A percentile compares a stretch with the other conserved stretches of the same genome.
phyloP scores from a whole-genome alignment of 805 yeast genomes.

The Barnettozyma pratensis region DNA sequence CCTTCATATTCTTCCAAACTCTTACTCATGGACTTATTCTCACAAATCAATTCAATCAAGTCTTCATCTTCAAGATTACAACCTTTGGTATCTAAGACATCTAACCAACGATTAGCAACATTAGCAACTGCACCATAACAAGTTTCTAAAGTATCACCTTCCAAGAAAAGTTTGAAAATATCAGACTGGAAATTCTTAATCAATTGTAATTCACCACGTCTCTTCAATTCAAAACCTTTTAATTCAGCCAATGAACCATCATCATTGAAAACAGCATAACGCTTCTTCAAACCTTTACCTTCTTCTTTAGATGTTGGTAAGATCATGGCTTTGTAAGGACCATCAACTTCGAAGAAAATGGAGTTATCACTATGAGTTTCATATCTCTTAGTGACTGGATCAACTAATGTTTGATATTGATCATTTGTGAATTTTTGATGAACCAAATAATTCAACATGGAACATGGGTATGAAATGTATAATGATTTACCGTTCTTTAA shows the following conservation, averaged over 20 bases:
- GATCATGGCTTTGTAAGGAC: slow-evolving; percentile 97
- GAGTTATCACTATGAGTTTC: slow-evolving; percentile 83
- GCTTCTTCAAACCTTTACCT: slow-evolving; percentile 91
- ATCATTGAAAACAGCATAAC: slow-evolving; percentile 94
- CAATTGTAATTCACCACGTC: slow-evolving; percentile 92
- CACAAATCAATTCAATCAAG: slow-evolving; percentile 90
- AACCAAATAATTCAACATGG: slow-evolving; percentile 91
- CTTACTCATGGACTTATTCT: slow-evolving; percentile 92
- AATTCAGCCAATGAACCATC: slow-evolving; percentile 93
- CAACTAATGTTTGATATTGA: slow-evolving; percentile 85
- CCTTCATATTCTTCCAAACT: slow-evolving; percentile 82
- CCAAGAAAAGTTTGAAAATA: slow-evolving; percentile 83
- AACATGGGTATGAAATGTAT: slow-evolving; percentile 85
- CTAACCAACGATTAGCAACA: slow-evolving; percentile 95
- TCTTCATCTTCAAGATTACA: slow-evolving; percentile 88
- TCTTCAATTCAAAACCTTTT: slow-evolving; percentile 93
- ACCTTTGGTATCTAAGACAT: slow-evolving; percentile 86
- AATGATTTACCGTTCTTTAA: slow-evolving; percentile 74
- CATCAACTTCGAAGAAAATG: slow-evolving; percentile 96
- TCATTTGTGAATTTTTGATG: slow-evolving; percentile 89
- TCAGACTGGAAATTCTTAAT: slow-evolving; percentile 95
- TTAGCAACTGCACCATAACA: slow-evolving; percentile 88
- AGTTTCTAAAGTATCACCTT: slow-evolving; percentile 70
- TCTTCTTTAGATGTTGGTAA: slow-evolving; percentile 96
- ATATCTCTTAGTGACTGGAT: slow-evolving; percentile 62